Conservation (phyloP, 1,139 yeast genomes). For the Meyerozyma carpophila region DNA sequence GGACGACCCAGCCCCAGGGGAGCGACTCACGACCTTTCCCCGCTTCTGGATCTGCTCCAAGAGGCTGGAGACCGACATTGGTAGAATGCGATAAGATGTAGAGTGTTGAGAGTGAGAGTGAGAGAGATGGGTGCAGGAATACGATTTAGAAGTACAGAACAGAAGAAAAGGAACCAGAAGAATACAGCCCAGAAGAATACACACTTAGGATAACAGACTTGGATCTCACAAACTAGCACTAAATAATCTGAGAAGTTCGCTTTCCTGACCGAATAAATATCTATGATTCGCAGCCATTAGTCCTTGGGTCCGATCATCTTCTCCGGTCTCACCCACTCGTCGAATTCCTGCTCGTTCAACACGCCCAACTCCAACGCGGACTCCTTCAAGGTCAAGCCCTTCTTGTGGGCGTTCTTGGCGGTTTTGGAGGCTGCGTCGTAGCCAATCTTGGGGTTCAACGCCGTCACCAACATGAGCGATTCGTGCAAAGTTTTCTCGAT, state of each 20-base stretch:
- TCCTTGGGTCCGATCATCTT: conserved; percentile 92
- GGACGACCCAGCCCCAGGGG: neutral
- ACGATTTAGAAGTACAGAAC: neutral
- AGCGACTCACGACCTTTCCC: neutral
- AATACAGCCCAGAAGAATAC: neutral
- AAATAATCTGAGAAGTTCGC: too few relatives aligned
- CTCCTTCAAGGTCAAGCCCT: conserved; percentile 91
- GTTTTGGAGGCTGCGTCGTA: conserved; percentile 96
- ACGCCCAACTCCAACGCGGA: conserved; percentile 89
- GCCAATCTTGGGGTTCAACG: conserved; percentile 97
- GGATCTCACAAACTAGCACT: too few relatives aligned
- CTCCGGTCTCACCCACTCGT: conserved; percentile 97
- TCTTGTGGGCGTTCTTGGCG: conserved; percentile 97
- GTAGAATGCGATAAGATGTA: neutral
- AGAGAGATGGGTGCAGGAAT: too few relatives aligned
- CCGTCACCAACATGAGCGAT: conserved; percentile 96
- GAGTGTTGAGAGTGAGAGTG: too few relatives aligned
- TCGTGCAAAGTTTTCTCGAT: conserved; percentile 85
- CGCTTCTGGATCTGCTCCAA: conserved; percentile 1
- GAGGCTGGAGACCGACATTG: neutral
- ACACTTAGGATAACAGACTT: too few relatives aligned
- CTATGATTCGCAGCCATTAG: conserved; percentile 8
- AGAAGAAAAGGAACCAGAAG: neutral
- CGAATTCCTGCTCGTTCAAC: conserved; percentile 78
- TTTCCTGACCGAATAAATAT: neutral